A percentile compares a stretch with the other conserved stretches of the same genome.
Conservation (phyloP, 2,329 filamentous ascomycete genomes). For the Ascochyta fabae region DNA sequence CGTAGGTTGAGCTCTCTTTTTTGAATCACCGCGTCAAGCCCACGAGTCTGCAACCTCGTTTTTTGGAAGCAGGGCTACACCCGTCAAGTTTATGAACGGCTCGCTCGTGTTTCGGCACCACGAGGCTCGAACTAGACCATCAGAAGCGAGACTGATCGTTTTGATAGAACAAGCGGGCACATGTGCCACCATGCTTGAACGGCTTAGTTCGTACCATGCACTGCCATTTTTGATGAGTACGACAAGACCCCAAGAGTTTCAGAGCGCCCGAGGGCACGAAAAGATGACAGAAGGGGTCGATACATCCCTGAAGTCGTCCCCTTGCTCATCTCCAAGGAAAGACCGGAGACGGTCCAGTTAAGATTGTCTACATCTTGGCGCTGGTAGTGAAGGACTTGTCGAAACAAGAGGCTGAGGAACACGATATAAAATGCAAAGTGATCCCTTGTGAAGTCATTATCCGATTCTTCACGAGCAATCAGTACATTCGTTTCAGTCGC, state of each 20-base stretch:
- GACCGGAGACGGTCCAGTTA: neutral
- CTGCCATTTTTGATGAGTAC: neutral
- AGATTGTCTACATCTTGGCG: slow-evolving; percentile 1
- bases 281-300: neutral
- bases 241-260: slow-evolving; percentile 9
- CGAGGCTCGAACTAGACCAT: slow-evolving; percentile 2
- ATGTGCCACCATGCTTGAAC: neutral
- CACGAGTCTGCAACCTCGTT: too few relatives aligned
- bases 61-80: neutral
- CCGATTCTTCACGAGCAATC: neutral
- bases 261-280: neutral
- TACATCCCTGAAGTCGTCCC: slow-evolving; percentile 1
- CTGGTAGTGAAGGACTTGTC: neutral
- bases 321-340: slow-evolving; percentile 1
- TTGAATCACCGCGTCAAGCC: too few relatives aligned
- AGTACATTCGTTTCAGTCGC: slow-evolving; percentile 12
- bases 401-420: neutral
- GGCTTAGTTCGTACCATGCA: neutral
- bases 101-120: slow-evolving; percentile 1
- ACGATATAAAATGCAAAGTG: slow-evolving; percentile 3
- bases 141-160: neutral
- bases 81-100: neutral
- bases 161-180: neutral
- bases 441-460: neutral
- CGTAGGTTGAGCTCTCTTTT: too few relatives aligned